Percentiles rank a stretch among this genome's conserved stretches.
Conservation (phyloP, 495 filamentous ascomycete species). For the Xeromyces bisporus region DNA sequence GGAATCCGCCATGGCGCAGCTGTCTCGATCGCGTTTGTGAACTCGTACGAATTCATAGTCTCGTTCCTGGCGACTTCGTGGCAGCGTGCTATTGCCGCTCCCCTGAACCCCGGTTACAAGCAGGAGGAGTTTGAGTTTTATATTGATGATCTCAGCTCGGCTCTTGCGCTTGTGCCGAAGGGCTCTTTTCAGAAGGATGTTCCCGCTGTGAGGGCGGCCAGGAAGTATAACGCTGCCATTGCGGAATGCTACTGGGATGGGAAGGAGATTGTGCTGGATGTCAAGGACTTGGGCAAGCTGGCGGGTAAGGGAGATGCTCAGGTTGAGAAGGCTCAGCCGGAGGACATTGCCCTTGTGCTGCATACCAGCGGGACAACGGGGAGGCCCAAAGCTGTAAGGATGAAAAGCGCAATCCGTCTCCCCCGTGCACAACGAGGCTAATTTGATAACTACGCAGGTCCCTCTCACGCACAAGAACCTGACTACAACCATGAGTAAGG, state of each 20-base stretch:
- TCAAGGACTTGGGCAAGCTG: conserved; percentile 56
- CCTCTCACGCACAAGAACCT: conserved; percentile 68
- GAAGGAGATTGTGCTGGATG: conserved; percentile 49
- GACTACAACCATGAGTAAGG: conserved; percentile 52
- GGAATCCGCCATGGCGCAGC: conserved; percentile 46
- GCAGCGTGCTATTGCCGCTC: conserved; percentile 66
- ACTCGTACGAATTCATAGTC: conserved; percentile 69
- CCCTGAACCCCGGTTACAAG: conserved; percentile 70
- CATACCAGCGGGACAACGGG: conserved; percentile 72
- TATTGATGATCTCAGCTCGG: conserved; percentile 65
- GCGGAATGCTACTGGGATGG: conserved; percentile 67
- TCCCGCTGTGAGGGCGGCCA: conserved; percentile 54
- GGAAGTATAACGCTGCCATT: conserved; percentile 58
- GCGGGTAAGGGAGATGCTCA: conserved; percentile 28
- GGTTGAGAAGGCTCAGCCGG: conserved; percentile 39
- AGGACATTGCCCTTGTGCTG: conserved; percentile 53
- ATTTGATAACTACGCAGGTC: conserved; percentile 20
- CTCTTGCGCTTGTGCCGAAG: conserved; percentile 51
- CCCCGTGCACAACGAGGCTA: neutral
- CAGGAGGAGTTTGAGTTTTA: conserved; percentile 82
- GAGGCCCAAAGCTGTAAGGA: conserved; percentile 54
- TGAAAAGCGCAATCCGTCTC: no score
- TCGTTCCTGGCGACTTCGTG: conserved; percentile 61
- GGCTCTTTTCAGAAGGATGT: conserved; percentile 44
- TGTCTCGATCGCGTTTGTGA: conserved; percentile 60